Evolutionary conservation across 768 basidiomycete genomes (phyloP).

Genomic region (Naganishia friedmannii): DNA sequence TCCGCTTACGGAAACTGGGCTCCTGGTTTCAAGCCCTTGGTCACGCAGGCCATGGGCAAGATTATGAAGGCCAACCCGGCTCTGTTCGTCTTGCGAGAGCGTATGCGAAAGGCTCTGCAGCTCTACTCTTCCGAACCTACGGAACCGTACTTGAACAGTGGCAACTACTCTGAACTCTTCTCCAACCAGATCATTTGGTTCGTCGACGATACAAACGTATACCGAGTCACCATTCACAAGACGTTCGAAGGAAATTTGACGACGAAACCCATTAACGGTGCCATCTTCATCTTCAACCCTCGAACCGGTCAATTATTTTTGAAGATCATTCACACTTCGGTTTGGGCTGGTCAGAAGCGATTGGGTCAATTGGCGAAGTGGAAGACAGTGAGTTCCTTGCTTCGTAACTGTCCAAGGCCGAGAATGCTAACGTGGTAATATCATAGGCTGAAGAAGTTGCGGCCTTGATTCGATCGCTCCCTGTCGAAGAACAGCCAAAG

Average conservation of each 20-base stretch:
- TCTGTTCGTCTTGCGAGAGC: conserved; percentile 92
- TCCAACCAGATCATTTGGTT: conserved; percentile 99
- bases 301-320: conserved; percentile 96
- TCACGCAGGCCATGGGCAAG: conserved; percentile 99
- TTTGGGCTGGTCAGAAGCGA: conserved; percentile 99
- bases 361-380: conserved; percentile 98
- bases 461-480: conserved; percentile 89
- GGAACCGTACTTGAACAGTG: conserved; percentile 94
- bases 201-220: conserved; percentile 99
- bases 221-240: conserved; percentile 81
- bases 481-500: conserved; percentile 99
- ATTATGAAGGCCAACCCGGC: conserved; percentile 99
- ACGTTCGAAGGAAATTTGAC: conserved; percentile 99
- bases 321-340: conserved; percentile 99
- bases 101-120: conserved; percentile 96
- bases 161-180: conserved; percentile 92
- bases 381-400: conserved; percentile 57
- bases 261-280: conserved; percentile 84
- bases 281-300: conserved; percentile 81
- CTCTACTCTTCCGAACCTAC: conserved; percentile 98
- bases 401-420: neutral
- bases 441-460: conserved; percentile 89
- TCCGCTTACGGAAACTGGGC: conserved; percentile 99
- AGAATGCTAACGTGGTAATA: conserved; percentile 54
- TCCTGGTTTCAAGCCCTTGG: conserved; percentile 95